Base-by-base conservation (phyloP, 768 basidiomycete genomes). In the Pleurotus sapidus region DNA sequence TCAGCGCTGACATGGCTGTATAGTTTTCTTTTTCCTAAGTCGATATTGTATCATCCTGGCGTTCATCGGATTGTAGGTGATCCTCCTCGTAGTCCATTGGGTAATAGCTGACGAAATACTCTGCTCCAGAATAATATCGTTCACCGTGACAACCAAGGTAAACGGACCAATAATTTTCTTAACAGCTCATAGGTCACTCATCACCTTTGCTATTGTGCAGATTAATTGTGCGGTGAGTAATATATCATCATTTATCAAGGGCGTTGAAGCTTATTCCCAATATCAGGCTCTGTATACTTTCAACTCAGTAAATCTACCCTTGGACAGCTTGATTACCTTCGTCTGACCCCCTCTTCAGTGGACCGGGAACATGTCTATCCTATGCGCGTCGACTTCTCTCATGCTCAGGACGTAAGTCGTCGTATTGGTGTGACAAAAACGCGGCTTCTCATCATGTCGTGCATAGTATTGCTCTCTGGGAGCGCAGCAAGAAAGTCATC, bases 21-120 rank as follows among this genome's bases (percentile, higher is more conserved):
- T 47, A 74, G 87, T 82, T 23, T 84, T 87, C 59, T 86, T 87
- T 66, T 88, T 90, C 66, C 71, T 87, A 23, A 86, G 83, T 65
- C 83, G 88, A 59, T 89, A 89, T 67, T 86, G 84, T 68, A 83
- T 89, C 76, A 64, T 89, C n/a, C 74, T 82, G 57, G 79, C 87
- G 3, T 76, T 88, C 63, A 67, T 84, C 60, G 86, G 87, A 57
- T 60, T 89, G 87, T 86, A 65, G 70, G 83, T 70, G 2, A 27
- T 54, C 23, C 8, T 42, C 24, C 27, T 43, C 47, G 42, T 34
- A 34, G 25, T 20, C 42, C 42, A 12, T 37, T 56, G 4, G 14
- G 34, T 20, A n/a, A n/a, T 25, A 57, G 45, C n/a, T 39, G 25
- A 30, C 53, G 42, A 27, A 34, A 47, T 18, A 2, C n/a, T 34